These are phyloP conservation scores for Monosporozyma servazzii DNA, from an alignment of 805 yeast species.

Conservation along the genomic window DNA sequence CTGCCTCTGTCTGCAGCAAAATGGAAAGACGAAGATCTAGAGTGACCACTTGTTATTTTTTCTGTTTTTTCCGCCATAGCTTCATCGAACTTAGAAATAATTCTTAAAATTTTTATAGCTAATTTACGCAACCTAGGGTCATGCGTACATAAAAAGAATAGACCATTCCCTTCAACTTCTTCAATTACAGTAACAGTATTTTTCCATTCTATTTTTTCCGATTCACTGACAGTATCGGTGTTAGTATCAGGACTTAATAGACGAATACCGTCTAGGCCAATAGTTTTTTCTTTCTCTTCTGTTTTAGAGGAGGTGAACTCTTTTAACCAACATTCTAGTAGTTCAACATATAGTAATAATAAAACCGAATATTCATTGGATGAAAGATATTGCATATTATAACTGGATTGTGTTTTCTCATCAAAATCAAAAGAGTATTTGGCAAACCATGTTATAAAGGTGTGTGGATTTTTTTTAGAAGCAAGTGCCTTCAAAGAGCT, in stretches of 20 bases:
- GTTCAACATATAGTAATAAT: slow-evolving; percentile 64
- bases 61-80: slow-evolving; percentile 52
- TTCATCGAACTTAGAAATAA: slow-evolving; percentile 82
- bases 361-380: slow-evolving; percentile 53
- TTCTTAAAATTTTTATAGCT: slow-evolving; percentile 64
- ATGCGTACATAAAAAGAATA: slow-evolving; percentile 84
- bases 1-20: slow-evolving; percentile 76
- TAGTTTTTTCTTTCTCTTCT: slow-evolving; percentile 24
- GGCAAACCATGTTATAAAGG: slow-evolving; percentile 64
- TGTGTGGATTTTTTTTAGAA: slow-evolving; percentile 56
- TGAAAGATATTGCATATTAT: slow-evolving; percentile 49
- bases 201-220: slow-evolving; percentile 67
- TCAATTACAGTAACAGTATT: slow-evolving; percentile 78
- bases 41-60: slow-evolving; percentile 27
- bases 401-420: slow-evolving; percentile 51
- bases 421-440: slow-evolving; percentile 71
- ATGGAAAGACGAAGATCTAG: slow-evolving; percentile 50
- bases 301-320: slow-evolving; percentile 40
- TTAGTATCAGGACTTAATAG: slow-evolving; percentile 15
- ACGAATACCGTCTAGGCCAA: slow-evolving; percentile 26
- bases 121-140: slow-evolving; percentile 64
- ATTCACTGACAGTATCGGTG: slow-evolving; percentile 22
- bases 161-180: slow-evolving; percentile 92
- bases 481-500: slow-evolving; percentile 59
- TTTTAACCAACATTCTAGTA: slow-evolving; percentile 74